Base-by-base conservation (phyloP, 225 moss, liverwort and hornwort genomes). In the Lunularia cruciata region DNA sequence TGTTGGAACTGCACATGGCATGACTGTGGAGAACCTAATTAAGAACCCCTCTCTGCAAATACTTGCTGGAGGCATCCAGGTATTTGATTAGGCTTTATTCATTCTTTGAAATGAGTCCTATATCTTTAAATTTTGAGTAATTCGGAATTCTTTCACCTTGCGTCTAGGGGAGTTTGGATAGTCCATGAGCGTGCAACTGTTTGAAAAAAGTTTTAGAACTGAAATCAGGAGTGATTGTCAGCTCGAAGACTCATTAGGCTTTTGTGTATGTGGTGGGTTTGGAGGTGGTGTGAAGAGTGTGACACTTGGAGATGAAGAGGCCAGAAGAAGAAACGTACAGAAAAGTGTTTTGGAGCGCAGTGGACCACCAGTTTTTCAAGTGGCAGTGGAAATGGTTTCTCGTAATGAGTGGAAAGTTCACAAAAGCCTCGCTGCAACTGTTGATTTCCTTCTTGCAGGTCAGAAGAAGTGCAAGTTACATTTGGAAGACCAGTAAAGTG, bases 251-350 rank as follows among this genome's bases (percentile, higher is more conserved):
- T 90, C 77, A 84, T 78, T 75, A 77, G 85, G 82, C 56, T 68
- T 73, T 68, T 75, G 73, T 79, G 75, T 78, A 70, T 74, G 78
- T 82, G 79, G 83, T 87, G 87, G 83, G 76, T 81, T 80, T 86
- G 91, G 94, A 87, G 87, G 82, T 86, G 94, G 83, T 83, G 72
- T 76, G 84, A 81, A 94, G 90, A 90, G 92, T 77, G 95, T 96
- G 62, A 96, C 90, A 77, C 92, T 96, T 70, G 95, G 95, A 52
- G 95, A 96, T 76, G 95, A 96, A 78, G 92, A 92, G 75, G 95
- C 95, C 35, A 86, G 92, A 68, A 82, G 90, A 79, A 78, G 95
- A 82, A 87, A 89, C 60, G 90, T 92, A 76, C 95, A 92, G 79
- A 96, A 96, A 80, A 90, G 95, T 76, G 92, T 96, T 36, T 65